A percentile compares a stretch with the other conserved stretches of the same genome.
These are phyloP conservation scores for Pichia sp. DNA, from an alignment of 1,139 yeast genomes.

Conservation along the genomic window DNA sequence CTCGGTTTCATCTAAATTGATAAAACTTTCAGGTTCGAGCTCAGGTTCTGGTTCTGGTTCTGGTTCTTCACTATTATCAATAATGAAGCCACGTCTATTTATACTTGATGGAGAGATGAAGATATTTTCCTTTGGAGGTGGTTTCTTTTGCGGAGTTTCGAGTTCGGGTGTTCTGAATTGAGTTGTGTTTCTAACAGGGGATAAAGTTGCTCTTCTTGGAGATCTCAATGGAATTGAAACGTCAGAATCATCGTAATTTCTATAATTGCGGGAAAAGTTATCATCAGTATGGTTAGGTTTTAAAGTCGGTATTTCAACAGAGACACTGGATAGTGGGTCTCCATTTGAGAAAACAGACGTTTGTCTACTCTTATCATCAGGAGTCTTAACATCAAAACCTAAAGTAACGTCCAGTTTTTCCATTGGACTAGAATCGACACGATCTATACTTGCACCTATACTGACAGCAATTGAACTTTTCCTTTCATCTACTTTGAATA, in stretches of 20 bases:
- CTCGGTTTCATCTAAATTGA: constrained; percentile 25
- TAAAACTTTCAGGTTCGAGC: constrained; percentile 25
- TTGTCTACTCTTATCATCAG: constrained; percentile 3
- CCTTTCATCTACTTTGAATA: not conserved
- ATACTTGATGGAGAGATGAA: constrained; percentile 11
- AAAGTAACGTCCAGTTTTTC: constrained; percentile 12
- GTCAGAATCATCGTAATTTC: constrained; percentile 4
- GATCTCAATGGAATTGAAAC: constrained; percentile 20
- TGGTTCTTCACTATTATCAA: constrained; percentile 10
- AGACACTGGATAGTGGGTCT: not conserved
- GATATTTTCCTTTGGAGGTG: constrained; percentile 3
- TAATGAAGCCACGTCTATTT: constrained; percentile 15
- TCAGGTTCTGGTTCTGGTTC: constrained; percentile 12
- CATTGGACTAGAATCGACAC: constrained; percentile 13
- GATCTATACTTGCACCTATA: not conserved
- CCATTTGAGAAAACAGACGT: constrained; percentile 5
- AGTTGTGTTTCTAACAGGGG: constrained; percentile 19
- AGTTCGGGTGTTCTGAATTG: constrained; percentile 23
- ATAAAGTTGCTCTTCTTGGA: constrained; percentile 16
- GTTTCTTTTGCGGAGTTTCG: constrained; percentile 17
- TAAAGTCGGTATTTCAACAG: constrained; percentile 9
- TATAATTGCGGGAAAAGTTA: not conserved
- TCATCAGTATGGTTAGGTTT: not conserved
- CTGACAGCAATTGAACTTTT: not conserved
- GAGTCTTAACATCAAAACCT: constrained; percentile 4